Percentiles rank a stretch among this genome's conserved stretches.
Evolutionary conservation across 2,329 filamentous ascomycete species (phyloP).

Genomic region (Ophiostoma quercus): DNA sequence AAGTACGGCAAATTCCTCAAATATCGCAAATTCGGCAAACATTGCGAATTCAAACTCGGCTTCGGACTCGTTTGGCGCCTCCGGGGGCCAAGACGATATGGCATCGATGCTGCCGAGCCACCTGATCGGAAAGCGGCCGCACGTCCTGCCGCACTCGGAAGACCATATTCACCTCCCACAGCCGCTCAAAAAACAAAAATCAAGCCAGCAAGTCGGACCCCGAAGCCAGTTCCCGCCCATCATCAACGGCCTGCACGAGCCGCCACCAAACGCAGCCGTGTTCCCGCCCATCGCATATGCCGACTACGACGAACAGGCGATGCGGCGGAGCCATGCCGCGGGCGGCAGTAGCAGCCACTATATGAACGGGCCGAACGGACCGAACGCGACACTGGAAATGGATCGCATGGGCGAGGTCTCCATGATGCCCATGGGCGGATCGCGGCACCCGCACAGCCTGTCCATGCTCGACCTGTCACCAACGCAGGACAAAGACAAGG

Average conservation of each 20-base stretch:
- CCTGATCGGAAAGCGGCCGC: conserved; percentile 24
- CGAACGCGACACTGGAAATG: conserved; percentile 25
- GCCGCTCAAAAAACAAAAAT: conserved; percentile 60
- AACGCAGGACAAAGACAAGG: conserved; percentile 15
- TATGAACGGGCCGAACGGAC: not conserved
- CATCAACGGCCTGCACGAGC: conserved; percentile 59
- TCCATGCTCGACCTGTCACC: conserved; percentile 12
- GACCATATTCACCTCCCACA: conserved; percentile 61
- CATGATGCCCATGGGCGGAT: conserved; percentile 3
- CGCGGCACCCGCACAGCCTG: not conserved
- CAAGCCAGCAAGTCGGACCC: conserved; percentile 44
- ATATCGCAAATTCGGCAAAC: no score
- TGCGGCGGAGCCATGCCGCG: conserved; percentile 39
- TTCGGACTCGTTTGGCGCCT: not conserved
- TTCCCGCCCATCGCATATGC: conserved; percentile 58
- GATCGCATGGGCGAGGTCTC: conserved; percentile 28
- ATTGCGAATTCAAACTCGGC: not conserved
- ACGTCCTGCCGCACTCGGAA: conserved; percentile 44
- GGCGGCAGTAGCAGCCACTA: conserved; percentile 24
- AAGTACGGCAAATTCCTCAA: not conserved
- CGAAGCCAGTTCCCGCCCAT: conserved; percentile 51
- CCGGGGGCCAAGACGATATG: conserved; percentile 37
- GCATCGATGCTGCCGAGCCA: conserved; percentile 16
- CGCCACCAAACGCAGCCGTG: conserved; percentile 55
- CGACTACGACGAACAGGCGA: conserved; percentile 47